Conservation (phyloP, 1,284 basidiomycete genomes). For the Ceratobasidium sp. region DNA sequence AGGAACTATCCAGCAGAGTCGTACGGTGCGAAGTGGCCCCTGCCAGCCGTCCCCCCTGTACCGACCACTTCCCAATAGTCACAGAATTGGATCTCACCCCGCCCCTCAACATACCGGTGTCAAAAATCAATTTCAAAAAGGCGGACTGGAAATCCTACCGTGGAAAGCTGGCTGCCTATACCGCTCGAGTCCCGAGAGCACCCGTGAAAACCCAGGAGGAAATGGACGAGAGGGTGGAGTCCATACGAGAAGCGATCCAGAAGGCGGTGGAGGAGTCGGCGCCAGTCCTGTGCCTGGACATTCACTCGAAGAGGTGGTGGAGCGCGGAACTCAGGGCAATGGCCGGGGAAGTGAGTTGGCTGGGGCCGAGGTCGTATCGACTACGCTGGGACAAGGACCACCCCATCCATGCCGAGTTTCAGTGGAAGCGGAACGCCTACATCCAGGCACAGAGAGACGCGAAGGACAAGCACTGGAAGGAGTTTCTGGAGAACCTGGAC, state of each 20-base stretch:
- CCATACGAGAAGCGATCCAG: neutral
- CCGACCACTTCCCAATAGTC: slow-evolving; percentile 18
- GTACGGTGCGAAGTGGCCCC: neutral
- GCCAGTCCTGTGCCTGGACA: neutral
- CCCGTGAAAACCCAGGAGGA: neutral
- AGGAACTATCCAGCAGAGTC: neutral
- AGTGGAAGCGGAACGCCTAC: neutral
- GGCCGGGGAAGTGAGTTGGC: neutral
- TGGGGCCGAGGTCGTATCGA: neutral
- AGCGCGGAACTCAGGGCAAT: slow-evolving; percentile 13
- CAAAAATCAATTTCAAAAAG: slow-evolving; percentile 17
- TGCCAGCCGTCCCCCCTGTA: neutral
- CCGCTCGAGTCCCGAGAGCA: neutral
- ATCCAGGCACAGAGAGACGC: slow-evolving; percentile 4
- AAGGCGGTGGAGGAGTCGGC: neutral
- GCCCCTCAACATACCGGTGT: neutral
- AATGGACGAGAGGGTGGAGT: neutral
- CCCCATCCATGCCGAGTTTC: neutral
- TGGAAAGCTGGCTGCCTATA: slow-evolving; percentile 7
- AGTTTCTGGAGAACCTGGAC: slow-evolving; percentile 32
- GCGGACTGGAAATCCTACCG: slow-evolving; percentile 42
- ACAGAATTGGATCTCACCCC: neutral
- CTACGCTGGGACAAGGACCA: neutral
- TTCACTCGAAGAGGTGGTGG: slow-evolving; percentile 37
- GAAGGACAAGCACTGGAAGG: slow-evolving; percentile 41